Percentiles rank a stretch among this genome's conserved stretches.
Conservation (phyloP, 176 grass and related monocot genomes). For the Tillandsia leiboldiana region DNA sequence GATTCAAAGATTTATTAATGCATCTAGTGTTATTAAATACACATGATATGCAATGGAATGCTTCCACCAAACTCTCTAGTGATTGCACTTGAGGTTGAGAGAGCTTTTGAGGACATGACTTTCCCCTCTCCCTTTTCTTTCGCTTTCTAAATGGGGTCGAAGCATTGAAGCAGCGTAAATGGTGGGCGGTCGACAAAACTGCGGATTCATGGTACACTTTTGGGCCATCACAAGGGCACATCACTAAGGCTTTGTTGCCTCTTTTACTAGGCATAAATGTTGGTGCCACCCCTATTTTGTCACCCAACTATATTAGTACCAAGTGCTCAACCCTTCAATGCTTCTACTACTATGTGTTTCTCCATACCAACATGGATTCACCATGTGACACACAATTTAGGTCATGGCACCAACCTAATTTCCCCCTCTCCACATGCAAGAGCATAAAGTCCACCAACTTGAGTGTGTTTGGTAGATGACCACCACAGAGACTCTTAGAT, state of each 20-base stretch:
- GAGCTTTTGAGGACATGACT: background rate
- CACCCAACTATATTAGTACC: slow-evolving; percentile 4
- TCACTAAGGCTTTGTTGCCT: slow-evolving; percentile 12
- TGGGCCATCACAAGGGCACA: slow-evolving; percentile 9
- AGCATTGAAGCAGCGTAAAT: slow-evolving; percentile 12
- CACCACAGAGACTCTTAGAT: background rate
- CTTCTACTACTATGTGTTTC: background rate
- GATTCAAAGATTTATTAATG: too few species aligned
- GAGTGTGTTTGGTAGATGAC: slow-evolving; percentile 4
- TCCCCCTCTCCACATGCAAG: background rate
- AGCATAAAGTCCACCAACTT: slow-evolving; percentile 4
- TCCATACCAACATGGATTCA: background rate
- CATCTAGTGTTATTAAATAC: background rate
- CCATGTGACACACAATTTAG: background rate
- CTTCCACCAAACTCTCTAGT: background rate
- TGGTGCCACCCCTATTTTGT: slow-evolving; percentile 23
- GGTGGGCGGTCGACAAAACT: background rate
- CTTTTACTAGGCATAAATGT: slow-evolving; percentile 16
- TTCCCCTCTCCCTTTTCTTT: background rate
- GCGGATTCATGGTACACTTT: slow-evolving; percentile 33
- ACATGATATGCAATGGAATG: background rate
- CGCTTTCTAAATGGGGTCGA: slow-evolving; percentile 6
- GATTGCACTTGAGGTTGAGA: background rate
- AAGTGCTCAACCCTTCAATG: background rate
- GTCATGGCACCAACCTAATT: background rate